These are phyloP conservation scores for Diaporthe caulivora DNA, from an alignment of 2,329 filamentous ascomycete genomes.

Conservation along the genomic window DNA sequence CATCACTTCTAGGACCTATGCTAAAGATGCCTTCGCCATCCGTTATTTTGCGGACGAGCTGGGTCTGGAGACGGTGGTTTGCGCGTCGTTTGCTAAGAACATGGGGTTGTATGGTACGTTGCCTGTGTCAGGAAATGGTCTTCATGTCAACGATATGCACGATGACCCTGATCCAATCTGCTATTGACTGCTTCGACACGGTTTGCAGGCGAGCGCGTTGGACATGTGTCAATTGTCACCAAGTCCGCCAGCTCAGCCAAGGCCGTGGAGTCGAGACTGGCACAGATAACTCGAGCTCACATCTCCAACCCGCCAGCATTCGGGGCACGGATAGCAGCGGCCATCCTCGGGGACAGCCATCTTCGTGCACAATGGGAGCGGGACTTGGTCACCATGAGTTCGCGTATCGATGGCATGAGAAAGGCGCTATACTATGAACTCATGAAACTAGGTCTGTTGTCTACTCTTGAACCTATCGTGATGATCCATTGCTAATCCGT, in stretches of 20 bases:
- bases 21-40: slow-evolving; percentile 48
- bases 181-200: neutral
- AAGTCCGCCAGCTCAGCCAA: slow-evolving; percentile 35
- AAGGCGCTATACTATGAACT: slow-evolving; percentile 50
- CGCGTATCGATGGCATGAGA: slow-evolving; percentile 52
- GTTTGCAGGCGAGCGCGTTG: slow-evolving; percentile 49
- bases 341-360: slow-evolving; percentile 46
- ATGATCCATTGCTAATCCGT: neutral
- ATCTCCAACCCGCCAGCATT: slow-evolving; percentile 52
- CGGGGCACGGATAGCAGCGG: slow-evolving; percentile 50
- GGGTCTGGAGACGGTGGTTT: slow-evolving; percentile 64
- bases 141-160: neutral
- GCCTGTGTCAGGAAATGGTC: no score
- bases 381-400: slow-evolving; percentile 53
- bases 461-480: no score
- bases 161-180: accelerated
- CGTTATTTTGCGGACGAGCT: slow-evolving; percentile 49
- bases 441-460: slow-evolving; percentile 38
- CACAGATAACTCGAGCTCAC: slow-evolving; percentile 48
- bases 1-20: slow-evolving; percentile 46
- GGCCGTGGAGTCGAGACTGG: slow-evolving; percentile 46
- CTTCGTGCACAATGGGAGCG: slow-evolving; percentile 49
- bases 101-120: slow-evolving; percentile 56
- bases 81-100: slow-evolving; percentile 73
- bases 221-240: slow-evolving; percentile 47